Base-by-base conservation (phyloP, 257 asterid species). In the Lycium ferocissimum region DNA sequence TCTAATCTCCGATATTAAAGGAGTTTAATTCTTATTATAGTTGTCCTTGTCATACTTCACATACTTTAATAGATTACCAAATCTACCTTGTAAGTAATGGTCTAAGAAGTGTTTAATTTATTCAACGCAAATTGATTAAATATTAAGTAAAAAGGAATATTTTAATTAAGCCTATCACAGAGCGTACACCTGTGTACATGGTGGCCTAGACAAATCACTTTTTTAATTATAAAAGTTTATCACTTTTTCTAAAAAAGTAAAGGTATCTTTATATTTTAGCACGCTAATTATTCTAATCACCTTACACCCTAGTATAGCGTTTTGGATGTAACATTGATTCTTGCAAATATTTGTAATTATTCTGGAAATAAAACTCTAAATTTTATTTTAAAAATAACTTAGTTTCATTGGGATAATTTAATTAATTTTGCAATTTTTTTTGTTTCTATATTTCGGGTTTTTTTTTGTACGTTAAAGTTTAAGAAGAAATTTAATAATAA, bases 1-100 rank as follows among this genome's bases (percentile, higher is more conserved):
- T 51, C 82, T 76, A 26, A 76, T 76, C 65, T 76, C 82, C 82
- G 14, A 76, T 76, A 76, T 49, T 76, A 51, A 51, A 76, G 65
- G 82, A 33, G 59, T 18, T 53, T 51, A 76, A 51, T 76, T 76
- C 47, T 18, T 71, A 71, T 43, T 71, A 43, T 43, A 71, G 56
- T 43, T 71, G 57, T 71, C 79, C 45, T 43, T 71, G 11, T 71
- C 79, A 71, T 71, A 43, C 79, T 18, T 71, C 43, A 43, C 43
- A 35, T 75, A 75, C 1, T 73, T 73, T 73, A 75, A 75, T 26
- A 76, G 82, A 76, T 76, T 22, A 53, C 63, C 62, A 76, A 76
- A 76, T 76, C 82, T 51, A 13, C 63, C 47, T 76, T 51, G 22
- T 76, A 26, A 76, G 13, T 53, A 76, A 49, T 49, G 40, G 40